Evolutionary conservation across 176 grass and related monocot species (phyloP), one percentile per base, ranked within the genome.

Genomic region (Cenchrus americanus): DNA sequence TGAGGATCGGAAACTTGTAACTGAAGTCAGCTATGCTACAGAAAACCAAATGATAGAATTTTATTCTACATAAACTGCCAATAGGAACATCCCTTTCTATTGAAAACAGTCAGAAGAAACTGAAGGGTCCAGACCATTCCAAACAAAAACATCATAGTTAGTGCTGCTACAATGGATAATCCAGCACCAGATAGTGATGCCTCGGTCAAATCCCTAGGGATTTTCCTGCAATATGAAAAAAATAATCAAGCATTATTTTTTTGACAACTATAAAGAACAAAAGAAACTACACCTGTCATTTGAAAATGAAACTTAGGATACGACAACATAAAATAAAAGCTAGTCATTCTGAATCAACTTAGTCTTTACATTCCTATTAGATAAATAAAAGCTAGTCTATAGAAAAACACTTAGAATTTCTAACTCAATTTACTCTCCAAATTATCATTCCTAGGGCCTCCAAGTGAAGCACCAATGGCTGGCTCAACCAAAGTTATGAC

Each of bases 181-280:
- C 96, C 96, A 82, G 93, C 93, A 10, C 91, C 96, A 70, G 93
- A 92, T 81, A 99, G 83, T 75, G 96, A 99, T 76, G 93, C 93
- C 81, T 99, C 96, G 0, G 93, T 99, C 85, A 99, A 99, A 82
- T 99, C 96, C 85, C 96, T 84, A 18, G 96, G 96, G 71, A 99
- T 94, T 92, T 99, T 99, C 88, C 93, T 99, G 87, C 71, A 86
- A 63, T 7, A 73, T 41, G 82, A 52, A 54, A 83, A 83, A 27
- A 52, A 32, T 3, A 57, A 22, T 65, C 40, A 66, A 52, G 26
- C 14, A 21, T 65, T 21, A 46, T 37, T 37, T 30, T 30, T 30
- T 1, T 30, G 27, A 37, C 10, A 13, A 81, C 51, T 50, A 30
- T 49, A 23, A 71, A 24, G 15, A 64, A 6, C 54, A 57, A 55